Percentiles rank a stretch among this genome's conserved stretches.
phyloP scores from a whole-genome alignment of 192 early-diverging fungal species.

The Entophlyctis luteolus region DNA sequence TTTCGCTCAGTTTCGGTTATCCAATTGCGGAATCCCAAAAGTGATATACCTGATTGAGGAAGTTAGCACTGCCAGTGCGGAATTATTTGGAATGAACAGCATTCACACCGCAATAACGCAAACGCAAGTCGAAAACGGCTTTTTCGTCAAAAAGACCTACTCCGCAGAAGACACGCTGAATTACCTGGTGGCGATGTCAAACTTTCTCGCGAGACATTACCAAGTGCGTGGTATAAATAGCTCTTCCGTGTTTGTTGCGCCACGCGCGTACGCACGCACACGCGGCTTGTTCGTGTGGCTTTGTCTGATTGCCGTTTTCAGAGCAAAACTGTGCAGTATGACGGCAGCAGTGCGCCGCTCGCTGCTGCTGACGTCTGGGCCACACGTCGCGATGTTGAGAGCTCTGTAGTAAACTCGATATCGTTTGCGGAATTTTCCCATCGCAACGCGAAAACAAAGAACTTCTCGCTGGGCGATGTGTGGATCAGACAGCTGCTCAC shows the following conservation, averaged over 20 bases:
- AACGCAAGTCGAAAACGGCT: conserved; percentile 73
- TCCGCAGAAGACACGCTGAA: conserved; percentile 78
- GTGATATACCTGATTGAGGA: conserved; percentile 90
- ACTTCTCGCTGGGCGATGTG: conserved; percentile 68
- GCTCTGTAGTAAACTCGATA: conserved; percentile 38
- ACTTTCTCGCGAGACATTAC: conserved; percentile 49
- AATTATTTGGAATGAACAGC: conserved; percentile 53
- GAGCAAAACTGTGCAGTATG: too few species aligned
- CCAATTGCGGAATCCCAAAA: conserved; percentile 63
- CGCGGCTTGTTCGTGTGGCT: too few species aligned
- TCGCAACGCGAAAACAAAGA: conserved; percentile 72
- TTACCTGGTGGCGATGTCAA: conserved; percentile 67
- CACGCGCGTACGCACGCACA: not conserved
- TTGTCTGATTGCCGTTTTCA: too few species aligned
- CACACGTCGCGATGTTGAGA: too few species aligned
- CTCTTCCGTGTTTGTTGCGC: not conserved
- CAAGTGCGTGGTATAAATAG: conserved; percentile 34
- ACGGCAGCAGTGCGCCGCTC: too few species aligned
- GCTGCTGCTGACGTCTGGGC: too few species aligned
- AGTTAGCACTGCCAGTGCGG: conserved; percentile 57
- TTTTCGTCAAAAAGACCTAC: conserved; percentile 75
- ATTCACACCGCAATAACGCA: conserved; percentile 71
- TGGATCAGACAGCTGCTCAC: conserved; percentile 84
- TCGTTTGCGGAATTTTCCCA: conserved; percentile 60
- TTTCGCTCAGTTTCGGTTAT: conserved; percentile 60